Evolutionary conservation across 2,329 filamentous ascomycete species (phyloP), one percentile per base, ranked within the genome.

Genomic region (Cercospora sp.): DNA sequence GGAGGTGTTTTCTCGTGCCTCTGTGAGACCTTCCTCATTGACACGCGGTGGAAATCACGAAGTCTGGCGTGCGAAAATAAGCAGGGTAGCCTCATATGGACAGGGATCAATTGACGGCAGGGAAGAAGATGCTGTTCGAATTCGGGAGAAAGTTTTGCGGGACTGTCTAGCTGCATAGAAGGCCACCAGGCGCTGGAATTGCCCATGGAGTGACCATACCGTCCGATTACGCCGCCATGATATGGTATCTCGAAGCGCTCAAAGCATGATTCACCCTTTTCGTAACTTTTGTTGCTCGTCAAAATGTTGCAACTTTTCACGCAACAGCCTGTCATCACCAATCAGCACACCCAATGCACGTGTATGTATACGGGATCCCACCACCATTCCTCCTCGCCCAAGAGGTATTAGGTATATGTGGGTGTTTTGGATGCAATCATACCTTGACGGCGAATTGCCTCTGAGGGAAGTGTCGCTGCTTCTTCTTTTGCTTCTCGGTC

Each of bases 371-470:
- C 13, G 26, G 62, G 62, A 59, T 42, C 62, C 62, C 62, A 64
- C 62, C 62, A 64, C 62, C 62, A 64, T 64, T 64, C 62, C 62
- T 64, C 62, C 62, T 64, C 62, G 62, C 62, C 62, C 42, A 30
- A 64, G 62, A 64, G 62, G 62, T 64, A 45, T 64, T 64, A 64
- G 62, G 62, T 64, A 64, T 64, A 64, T 59, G 62, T 64, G 62
- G 62, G 62, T 58, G 51, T 64, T 59, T 33, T 62, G 60, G 18
- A 57, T 33, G 30, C 62, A 64, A 57, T 69, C 81, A 78, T 80
- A 94, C 95, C 94, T 98, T 99, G 84, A 99, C 92, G 84, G 95
- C 95, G 85, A 91, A 99, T 87, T 97, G 97, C 86, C 95, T 91
- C 88, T 96, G 93, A 77, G 95, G 95, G 89, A 99, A 99, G 88